Base-by-base conservation (phyloP, 768 basidiomycete genomes). In the Cystofilobasidium capitatum region DNA sequence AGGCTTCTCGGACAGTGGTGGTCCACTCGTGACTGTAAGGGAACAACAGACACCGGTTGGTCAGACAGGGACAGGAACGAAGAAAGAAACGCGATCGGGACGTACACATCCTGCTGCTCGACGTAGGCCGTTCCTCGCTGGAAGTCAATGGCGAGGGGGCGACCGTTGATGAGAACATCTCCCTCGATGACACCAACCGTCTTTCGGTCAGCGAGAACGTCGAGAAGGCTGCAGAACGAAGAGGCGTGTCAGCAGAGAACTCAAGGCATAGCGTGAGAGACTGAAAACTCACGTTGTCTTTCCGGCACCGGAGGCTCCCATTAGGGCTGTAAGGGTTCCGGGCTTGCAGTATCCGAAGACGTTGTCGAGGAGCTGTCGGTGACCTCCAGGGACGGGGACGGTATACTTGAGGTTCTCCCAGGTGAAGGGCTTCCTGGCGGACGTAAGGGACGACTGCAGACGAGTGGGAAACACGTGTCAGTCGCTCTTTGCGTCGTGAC, bases 271-370 rank as follows among this genome's bases (percentile, higher is more conserved):
- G 29, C 13, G 20, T 16, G 17, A 35, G 39, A 49, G 8, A 7
- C 0, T 33, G 49, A 22, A 8, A 65, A 2, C 14, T 16, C 47
- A 49, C 47, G 51, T 55, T 31, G 58, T 79, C 79, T 72, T 74
- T 78, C 85, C 86, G 49, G 74, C 74, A 40, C 76, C 76, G 20
- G 74, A 75, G 9, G 73, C 71, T 4, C 90, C 90, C 89, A 93
- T 90, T 13, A 93, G 81, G 0, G 89, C 91, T 0, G 90, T 91
- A 69, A 54, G 84, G 75, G 85, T 89, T 6, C 91, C 90, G 0
- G 89, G 91, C 13, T 83, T 83, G 24, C 89, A 88, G 75, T 82
- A 91, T 0, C 89, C 89, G 35, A 84, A 87, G 16, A 92, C 81
- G 55, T 88, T 82, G 70, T 89, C 82, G 64, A 91, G 79, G 1